Evolutionary conservation across 768 basidiomycete species (phyloP), one percentile per base, ranked within the genome.

Genomic region (Lepiota brunneoincarnata): DNA sequence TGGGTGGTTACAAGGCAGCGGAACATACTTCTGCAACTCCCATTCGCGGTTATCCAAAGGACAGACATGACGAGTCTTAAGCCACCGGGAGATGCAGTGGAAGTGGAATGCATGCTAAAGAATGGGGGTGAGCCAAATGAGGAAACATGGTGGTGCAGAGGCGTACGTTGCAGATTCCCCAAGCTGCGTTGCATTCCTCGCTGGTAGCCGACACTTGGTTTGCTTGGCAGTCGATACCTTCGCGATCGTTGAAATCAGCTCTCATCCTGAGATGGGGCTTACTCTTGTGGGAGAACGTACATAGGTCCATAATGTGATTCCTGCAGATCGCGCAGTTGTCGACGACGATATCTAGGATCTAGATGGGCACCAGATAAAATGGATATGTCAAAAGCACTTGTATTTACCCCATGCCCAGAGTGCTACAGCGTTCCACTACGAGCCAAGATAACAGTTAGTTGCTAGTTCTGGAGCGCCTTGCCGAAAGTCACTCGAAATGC

Each of bases 291-390:
- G 34, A 7, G 28, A 46, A 74, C 90, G 64, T 63, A 98, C 97
- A 99, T 41, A 98, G 87, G 71, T 99, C 97, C 97, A 99, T 99
- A 75, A 99, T 98, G 67, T 99, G 96, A 69, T 98, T 98, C 71
- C 94, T 86, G 80, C 97, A 99, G 75, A 99, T 99, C 47, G 97
- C 97, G 64, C 97, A 98, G 74, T 98, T 99, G 73, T 98, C 96
- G 54, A 98, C 96, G 56, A 97, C 94, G 65, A 98, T 98, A 69
- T 98, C 95, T 96, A 58, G 17, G 37, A 43, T 17, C 40, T 31
- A 21, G 17, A 55, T 62, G 52, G 62, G 59, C 55, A 52, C 54
- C 49, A 46, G 38, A 37, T 49, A 44, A 39, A 57, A 36, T 38
- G 40, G 15, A 50, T 23, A 15, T 31, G 9, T 4, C 37, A 20